Evolutionary conservation across 139 green algal species (phyloP).

Genomic region (Desmodesmus armatus): DNA sequence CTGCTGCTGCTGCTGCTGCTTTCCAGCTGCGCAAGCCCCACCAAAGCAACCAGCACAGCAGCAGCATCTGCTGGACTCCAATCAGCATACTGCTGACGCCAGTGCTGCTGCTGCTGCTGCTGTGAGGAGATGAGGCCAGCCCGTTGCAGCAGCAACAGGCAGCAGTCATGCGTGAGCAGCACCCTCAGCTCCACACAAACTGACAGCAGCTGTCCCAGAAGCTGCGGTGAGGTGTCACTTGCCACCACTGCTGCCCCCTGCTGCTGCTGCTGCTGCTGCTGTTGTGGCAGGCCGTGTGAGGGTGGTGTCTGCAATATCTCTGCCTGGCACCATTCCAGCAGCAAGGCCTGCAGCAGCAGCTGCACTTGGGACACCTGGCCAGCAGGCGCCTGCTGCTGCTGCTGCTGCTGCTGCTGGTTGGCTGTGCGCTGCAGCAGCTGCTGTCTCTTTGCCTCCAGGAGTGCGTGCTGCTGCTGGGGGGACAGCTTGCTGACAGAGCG

Average conservation of each 20-base stretch:
- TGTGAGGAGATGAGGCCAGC: background rate
- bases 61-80: background rate
- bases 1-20: conserved; percentile 4
- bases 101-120: background rate
- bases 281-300: background rate
- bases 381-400: background rate
- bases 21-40: background rate
- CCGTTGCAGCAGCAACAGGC: background rate
- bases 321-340: background rate
- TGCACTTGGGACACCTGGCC: background rate
- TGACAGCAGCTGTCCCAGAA: background rate
- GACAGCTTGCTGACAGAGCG: background rate
- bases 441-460: background rate
- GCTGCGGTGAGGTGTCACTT: background rate
- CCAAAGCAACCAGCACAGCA: background rate
- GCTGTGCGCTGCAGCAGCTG: background rate
- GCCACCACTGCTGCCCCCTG: background rate
- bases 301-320: background rate
- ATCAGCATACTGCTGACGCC: background rate
- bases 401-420: conserved; percentile 21
- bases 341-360: background rate
- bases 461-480: background rate
- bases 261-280: background rate
- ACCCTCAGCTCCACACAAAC: background rate
- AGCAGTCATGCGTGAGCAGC: background rate